Evolutionary conservation across 2,329 filamentous ascomycete genomes (phyloP), one percentile per base, ranked within the genome.

Genomic region (Paecilomyces fulvus): DNA sequence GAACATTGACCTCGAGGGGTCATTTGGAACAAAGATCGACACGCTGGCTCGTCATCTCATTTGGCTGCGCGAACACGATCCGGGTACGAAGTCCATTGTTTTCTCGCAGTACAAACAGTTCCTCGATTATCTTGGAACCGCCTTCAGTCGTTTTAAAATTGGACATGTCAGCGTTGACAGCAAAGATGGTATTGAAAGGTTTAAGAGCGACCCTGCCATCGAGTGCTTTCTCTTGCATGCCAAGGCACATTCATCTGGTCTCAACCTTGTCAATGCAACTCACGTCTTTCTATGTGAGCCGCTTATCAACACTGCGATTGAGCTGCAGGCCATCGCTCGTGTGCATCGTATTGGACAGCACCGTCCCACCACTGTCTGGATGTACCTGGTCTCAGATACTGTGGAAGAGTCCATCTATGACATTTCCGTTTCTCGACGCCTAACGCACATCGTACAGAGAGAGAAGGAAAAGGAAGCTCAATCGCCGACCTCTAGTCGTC

Each of bases 261-360:
- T 99, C 30, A 97, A 95, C 59, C 81, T 99, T 0, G 88, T 96
- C 61, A 92, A 95, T 65, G 94, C 92, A 3, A 96, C 85, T 51
- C 91, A 97, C 67, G 91, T 97, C 1, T 95, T 97, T 67, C 81
- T 99, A 3, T 96, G 91, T 70, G 94, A 99, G 68, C 94, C 94
- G 2, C 78, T 97, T 3, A 84, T 97, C 63, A 96, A 97, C 67
- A 92, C 92, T 0, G 91, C 92, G 0, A 84, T 99, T 14, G 94
- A 97, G 72, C 80, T 97, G 9, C 94, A 99, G 71, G 92, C 92
- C 12, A 95, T 97, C 66, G 92, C 92, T 0, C 87, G 94, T 56
- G 92, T 99, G 1, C 91, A 99, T 69, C 85, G 94, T 33, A 99
- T 99, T 60, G 94, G 94, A 0, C 94, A 97, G 72, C 80, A 86